These are phyloP conservation scores for Shiraia sp. DNA, from an alignment of 2,329 filamentous ascomycete species.

Conservation along the genomic window DNA sequence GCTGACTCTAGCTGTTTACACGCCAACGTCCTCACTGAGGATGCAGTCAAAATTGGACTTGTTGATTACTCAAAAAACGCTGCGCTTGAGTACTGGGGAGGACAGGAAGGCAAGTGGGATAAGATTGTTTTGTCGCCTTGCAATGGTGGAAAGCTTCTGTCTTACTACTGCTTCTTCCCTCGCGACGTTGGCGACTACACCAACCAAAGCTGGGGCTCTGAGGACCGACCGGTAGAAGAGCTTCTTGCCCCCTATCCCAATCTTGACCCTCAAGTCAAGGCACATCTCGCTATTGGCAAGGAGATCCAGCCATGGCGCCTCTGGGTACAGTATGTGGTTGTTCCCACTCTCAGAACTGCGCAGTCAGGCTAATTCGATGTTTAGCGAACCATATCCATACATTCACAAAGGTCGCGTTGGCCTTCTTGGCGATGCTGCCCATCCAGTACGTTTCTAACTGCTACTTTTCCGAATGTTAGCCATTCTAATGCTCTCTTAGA, in stretches of 20 bases:
- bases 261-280: constrained; percentile 61
- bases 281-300: constrained; percentile 62
- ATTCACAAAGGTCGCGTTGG: constrained; percentile 57
- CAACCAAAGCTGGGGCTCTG: constrained; percentile 62
- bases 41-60: constrained; percentile 63
- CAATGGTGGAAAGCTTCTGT: constrained; percentile 66
- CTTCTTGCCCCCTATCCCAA: constrained; percentile 64
- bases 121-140: constrained; percentile 74
- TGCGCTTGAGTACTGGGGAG: constrained; percentile 73
- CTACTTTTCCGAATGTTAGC: neutral
- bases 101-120: constrained; percentile 63
- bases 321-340: constrained; percentile 56
- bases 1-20: constrained; percentile 66
- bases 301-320: constrained; percentile 69
- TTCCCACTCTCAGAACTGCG: too few relatives aligned
- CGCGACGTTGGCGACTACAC: constrained; percentile 63
- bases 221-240: constrained; percentile 59
- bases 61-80: constrained; percentile 64
- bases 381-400: constrained; percentile 60
- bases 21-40: constrained; percentile 64
- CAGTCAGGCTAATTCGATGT: too few relatives aligned
- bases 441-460: constrained; percentile 53
- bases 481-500: constrained; percentile 37
- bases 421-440: constrained; percentile 68
- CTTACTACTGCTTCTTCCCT: constrained; percentile 73